Percentiles rank a stretch among this genome's conserved stretches.
Evolutionary conservation across 495 filamentous ascomycete genomes (phyloP).

Genomic region (Penicillium paradoxum): DNA sequence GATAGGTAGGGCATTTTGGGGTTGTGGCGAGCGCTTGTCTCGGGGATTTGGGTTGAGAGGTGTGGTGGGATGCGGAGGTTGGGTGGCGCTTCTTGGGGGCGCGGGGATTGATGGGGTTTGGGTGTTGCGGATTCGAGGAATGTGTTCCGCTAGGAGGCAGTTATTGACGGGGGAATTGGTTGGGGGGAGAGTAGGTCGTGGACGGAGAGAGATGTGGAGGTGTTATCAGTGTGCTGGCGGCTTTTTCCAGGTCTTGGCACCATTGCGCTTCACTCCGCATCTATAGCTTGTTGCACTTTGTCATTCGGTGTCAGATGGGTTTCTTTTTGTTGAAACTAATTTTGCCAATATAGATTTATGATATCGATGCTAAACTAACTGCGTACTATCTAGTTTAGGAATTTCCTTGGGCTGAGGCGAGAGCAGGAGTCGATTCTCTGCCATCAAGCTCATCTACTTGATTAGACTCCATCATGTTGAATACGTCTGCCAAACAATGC

Average conservation of each 20-base stretch:
- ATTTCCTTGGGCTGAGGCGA: too few species aligned
- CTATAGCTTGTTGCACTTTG: too few species aligned
- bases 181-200: neutral
- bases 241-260: slow-evolving; percentile 32
- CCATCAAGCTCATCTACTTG: too few species aligned
- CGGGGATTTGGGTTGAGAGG: neutral
- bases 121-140: neutral
- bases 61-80: neutral
- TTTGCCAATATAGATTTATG: too few species aligned
- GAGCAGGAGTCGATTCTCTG: too few species aligned
- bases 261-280: neutral
- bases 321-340: too few species aligned
- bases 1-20: slow-evolving; percentile 55
- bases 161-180: neutral
- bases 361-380: too few species aligned
- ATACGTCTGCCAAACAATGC: too few species aligned
- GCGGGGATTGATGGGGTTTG: neutral
- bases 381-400: too few species aligned
- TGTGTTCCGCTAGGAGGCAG: neutral
- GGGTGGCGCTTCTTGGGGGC: neutral
- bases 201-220: neutral
- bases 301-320: too few species aligned
- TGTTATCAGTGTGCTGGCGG: slow-evolving; percentile 22
- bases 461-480: too few species aligned
- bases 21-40: slow-evolving; percentile 17